Percentiles rank a stretch among this genome's conserved stretches.
Conservation (phyloP, 176 grass and related monocot species). For the Aegilops bicornis region DNA sequence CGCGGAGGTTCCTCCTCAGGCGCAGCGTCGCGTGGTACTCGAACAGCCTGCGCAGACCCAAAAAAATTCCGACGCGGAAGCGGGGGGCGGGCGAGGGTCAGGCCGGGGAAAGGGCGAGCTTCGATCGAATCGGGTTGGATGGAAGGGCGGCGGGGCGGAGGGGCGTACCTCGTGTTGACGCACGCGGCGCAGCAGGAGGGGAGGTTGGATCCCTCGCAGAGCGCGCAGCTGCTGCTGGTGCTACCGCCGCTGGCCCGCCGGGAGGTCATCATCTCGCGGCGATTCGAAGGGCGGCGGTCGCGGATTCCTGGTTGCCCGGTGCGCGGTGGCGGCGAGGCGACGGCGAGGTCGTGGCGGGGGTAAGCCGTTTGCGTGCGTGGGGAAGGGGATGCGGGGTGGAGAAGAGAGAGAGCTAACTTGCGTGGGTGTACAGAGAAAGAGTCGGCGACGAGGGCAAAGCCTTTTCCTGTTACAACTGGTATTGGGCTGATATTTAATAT, state of each 20-base stretch:
- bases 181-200: constrained; percentile 74
- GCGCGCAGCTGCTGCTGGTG: constrained; percentile 43
- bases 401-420: constrained; percentile 2
- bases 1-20: constrained; percentile 53
- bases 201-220: constrained; percentile 90
- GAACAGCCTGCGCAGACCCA: constrained; percentile 42
- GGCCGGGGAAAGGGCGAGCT: background rate
- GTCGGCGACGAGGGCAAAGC: background rate
- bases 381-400: background rate
- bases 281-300: background rate
- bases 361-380: constrained; percentile 49
- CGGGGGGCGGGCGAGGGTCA: background rate
- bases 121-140: background rate
- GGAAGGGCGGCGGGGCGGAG: background rate
- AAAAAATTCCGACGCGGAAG: background rate
- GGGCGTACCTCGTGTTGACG: constrained; percentile 63
- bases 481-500: background rate
- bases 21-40: constrained; percentile 59
- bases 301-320: background rate
- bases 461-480: background rate
- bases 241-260: constrained; percentile 33
- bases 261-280: constrained; percentile 29
- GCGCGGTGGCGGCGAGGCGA: background rate
- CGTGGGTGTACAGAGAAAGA: constrained; percentile 3
- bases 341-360: background rate